Evolutionary conservation across 2,329 filamentous ascomycete species (phyloP).

Genomic region (Botryotinia calthae): DNA sequence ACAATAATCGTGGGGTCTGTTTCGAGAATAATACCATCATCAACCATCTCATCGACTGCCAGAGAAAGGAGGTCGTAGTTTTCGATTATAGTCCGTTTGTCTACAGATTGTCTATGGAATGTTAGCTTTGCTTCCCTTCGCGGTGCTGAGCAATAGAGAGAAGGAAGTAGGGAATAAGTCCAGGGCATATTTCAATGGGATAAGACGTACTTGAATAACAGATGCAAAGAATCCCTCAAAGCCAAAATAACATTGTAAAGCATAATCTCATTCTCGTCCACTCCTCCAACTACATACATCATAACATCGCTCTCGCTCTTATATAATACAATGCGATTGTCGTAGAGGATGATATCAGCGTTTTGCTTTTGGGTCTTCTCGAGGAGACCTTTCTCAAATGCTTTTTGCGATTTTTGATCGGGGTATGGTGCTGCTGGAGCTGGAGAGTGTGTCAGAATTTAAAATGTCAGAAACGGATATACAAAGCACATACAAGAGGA

Average conservation of each 20-base stretch:
- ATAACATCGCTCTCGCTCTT: slow-evolving; percentile 98
- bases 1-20: slow-evolving; percentile 94
- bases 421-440: slow-evolving; percentile 69
- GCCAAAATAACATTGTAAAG: slow-evolving; percentile 92
- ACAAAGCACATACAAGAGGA: slow-evolving; percentile 27
- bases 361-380: slow-evolving; percentile 96
- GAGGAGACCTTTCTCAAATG: slow-evolving; percentile 92
- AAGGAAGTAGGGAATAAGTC: slow-evolving; percentile 6
- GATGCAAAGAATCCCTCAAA: slow-evolving; percentile 83
- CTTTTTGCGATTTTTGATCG: slow-evolving; percentile 88
- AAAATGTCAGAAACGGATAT: slow-evolving; percentile 51
- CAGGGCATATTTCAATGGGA: neutral
- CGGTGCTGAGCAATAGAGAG: neutral
- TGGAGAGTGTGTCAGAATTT: neutral
- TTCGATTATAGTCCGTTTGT: slow-evolving; percentile 96
- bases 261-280: slow-evolving; percentile 95
- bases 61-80: slow-evolving; percentile 97
- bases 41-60: slow-evolving; percentile 91
- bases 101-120: slow-evolving; percentile 74
- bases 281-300: slow-evolving; percentile 86
- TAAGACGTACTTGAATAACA: slow-evolving; percentile 77
- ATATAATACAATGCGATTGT: slow-evolving; percentile 94
- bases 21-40: slow-evolving; percentile 95
- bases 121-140: neutral
- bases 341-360: slow-evolving; percentile 94